Evolutionary conservation across 2,329 filamentous ascomycete species (phyloP).

Genomic region (Penicillium sp.): DNA sequence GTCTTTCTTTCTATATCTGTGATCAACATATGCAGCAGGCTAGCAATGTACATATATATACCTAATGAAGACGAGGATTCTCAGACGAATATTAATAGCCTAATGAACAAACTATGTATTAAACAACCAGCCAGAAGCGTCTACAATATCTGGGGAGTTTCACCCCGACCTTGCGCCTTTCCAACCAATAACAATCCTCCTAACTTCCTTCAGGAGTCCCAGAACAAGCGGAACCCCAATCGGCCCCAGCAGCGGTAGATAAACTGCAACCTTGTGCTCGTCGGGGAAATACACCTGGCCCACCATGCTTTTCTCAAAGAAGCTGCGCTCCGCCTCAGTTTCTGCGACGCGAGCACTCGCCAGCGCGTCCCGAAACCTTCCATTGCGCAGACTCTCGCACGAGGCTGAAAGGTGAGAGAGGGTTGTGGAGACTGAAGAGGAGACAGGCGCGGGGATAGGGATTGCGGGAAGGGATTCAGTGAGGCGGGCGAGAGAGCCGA

Average conservation of each 20-base stretch:
- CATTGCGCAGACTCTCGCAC: conserved; percentile 70
- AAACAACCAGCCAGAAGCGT: background rate
- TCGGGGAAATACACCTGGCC: conserved; percentile 98
- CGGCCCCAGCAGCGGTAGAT: conserved; percentile 86
- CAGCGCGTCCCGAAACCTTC: conserved; percentile 69
- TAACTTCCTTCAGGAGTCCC: conserved; percentile 80
- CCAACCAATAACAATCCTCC: conserved; percentile 50
- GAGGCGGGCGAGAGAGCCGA: conserved; percentile 89
- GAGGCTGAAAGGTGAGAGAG: conserved; percentile 77
- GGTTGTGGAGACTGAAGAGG: conserved; percentile 80
- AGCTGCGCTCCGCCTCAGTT: conserved; percentile 86
- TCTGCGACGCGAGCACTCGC: conserved; percentile 84
- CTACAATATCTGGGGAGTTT: background rate
- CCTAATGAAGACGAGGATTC: background rate
- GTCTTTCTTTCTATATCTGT: background rate
- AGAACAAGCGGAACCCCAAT: conserved; percentile 88
- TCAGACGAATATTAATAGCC: background rate
- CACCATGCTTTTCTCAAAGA: conserved; percentile 99
- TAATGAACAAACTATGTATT: background rate
- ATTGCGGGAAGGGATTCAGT: conserved; percentile 85
- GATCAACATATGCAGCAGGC: conserved; percentile 3
- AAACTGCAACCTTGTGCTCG: conserved; percentile 97
- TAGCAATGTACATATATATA: conserved; percentile 4
- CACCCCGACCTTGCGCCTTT: conserved; percentile 31
- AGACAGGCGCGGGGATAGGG: conserved; percentile 85